These are phyloP conservation scores for Sapria himalayana DNA, from an alignment of 345 rosid genomes.

Conservation along the genomic window DNA sequence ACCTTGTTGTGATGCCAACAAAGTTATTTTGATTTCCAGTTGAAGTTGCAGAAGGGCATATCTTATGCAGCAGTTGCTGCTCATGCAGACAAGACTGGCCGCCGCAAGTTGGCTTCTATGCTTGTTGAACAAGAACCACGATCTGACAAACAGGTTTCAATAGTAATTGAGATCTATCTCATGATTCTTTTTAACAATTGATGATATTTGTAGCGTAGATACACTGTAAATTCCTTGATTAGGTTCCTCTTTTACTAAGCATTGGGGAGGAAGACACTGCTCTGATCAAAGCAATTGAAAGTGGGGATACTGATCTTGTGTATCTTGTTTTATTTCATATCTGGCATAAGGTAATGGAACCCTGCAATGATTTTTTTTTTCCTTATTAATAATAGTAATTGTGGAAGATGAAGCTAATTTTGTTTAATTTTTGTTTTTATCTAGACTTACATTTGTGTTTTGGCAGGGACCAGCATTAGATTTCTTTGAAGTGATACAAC, in stretches of 20 bases:
- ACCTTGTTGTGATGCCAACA: constrained; percentile 2
- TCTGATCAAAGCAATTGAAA: constrained; percentile 75
- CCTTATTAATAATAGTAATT: neutral
- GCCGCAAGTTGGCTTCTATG: constrained; percentile 90
- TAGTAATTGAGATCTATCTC: neutral
- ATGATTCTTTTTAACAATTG: neutral
- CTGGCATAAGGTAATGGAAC: constrained; percentile 62
- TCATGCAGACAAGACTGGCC: constrained; percentile 86
- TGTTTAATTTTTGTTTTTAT: too few relatives aligned
- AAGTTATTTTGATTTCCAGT: constrained; percentile 31
- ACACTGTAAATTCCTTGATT: constrained; percentile 7
- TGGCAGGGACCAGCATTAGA: constrained; percentile 68
- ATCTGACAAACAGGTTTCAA: constrained; percentile 61
- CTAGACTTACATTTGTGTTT: constrained; percentile 8
- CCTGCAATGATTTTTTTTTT: neutral
- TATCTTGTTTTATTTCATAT: constrained; percentile 89
- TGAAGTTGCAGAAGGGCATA: constrained; percentile 66
- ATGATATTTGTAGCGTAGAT: too few relatives aligned
- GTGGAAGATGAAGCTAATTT: too few relatives aligned
- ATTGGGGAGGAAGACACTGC: constrained; percentile 95
- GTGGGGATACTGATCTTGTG: constrained; percentile 90
- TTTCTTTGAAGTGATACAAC: constrained; percentile 77
- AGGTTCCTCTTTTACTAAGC: constrained; percentile 91
- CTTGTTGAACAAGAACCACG: constrained; percentile 94
- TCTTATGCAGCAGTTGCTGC: constrained; percentile 99